phyloP scores from a whole-genome alignment of 2,329 filamentous ascomycete genomes.

The Fusarium sp. region DNA sequence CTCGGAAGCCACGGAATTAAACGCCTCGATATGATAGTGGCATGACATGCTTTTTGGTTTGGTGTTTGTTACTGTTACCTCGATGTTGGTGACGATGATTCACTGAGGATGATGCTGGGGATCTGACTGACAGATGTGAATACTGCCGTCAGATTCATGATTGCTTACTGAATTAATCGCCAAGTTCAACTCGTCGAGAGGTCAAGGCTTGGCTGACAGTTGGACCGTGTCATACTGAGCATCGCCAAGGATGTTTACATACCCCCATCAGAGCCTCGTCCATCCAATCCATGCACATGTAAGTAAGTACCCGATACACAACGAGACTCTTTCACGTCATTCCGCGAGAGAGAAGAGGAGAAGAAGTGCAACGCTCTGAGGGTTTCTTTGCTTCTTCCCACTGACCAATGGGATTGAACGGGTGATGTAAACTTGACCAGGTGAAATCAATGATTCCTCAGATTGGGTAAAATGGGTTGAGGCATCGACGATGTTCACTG shows the following conservation, averaged over 20 bases:
- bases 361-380: not conserved
- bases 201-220: constrained; percentile 8
- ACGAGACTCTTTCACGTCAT: constrained; percentile 21
- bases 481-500: constrained; percentile 1
- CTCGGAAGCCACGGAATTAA: constrained; percentile 20
- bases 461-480: not conserved
- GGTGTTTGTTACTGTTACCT: constrained; percentile 1
- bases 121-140: not conserved
- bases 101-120: not conserved
- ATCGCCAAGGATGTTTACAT: constrained; percentile 8
- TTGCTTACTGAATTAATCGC: not conserved
- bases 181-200: not conserved
- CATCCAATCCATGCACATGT: not conserved
- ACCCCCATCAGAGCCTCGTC: constrained; percentile 2
- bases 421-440: not conserved
- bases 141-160: not conserved
- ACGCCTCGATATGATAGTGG: constrained; percentile 4
- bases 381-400: not conserved
- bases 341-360: not conserved
- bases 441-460: not conserved
- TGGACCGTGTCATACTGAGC: constrained; percentile 8
- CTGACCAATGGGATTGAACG: constrained; percentile 20
- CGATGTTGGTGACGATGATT: not conserved
- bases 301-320: constrained; percentile 21
- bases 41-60: constrained; percentile 9